Evolutionary conservation across 306 rosid genomes (phyloP), one percentile per base, ranked within the genome.

Genomic region (Vigna nakashimae): DNA sequence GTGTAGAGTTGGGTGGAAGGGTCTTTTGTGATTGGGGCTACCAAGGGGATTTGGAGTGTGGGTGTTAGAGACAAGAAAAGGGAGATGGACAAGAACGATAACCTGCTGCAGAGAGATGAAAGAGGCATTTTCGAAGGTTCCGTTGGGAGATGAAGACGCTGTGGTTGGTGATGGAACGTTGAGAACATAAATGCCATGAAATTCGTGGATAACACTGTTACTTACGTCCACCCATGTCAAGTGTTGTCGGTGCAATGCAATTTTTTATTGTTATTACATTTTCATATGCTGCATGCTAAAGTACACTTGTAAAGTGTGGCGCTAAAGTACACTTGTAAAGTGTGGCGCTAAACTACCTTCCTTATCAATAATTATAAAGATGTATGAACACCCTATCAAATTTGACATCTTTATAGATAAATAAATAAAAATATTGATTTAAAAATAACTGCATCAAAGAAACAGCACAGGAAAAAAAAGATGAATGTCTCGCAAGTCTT

Each of bases 21-120:
- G 69, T 87, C 88, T 77, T 80, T 87, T 8, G 65, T 46, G 15
- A 87, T 16, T 9, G 90, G 84, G 16, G 90, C 79, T 3, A 79
- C 0, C 2, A 87, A 60, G 0, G 79, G 56, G 7, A 73, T 57
- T 69, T 87, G 81, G n/a, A 65, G 56, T 6, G 86, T 74, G 20
- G 32, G 57, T 5, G 34, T 9, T 3, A 56, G 3, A n/a, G 57
- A 12, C 15, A 45, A 12, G 50, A 45, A 45, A 16, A 45, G 16
- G 15, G 16, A 45, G 50, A 45, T 2, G 16, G 50, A 15, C 1
- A 45, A 45, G 50, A 45, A 45, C 2, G 11, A 12, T 4, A 42
- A 9, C 46, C 12, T 9, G 46, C 15, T 3, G 16, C 50, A 45
- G 15, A 45, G 6, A 45, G 50, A 12, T 3, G 16, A 4, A 45